A percentile compares a stretch with the other conserved stretches of the same genome.
phyloP scores from a whole-genome alignment of 73 alveolate species.

The Paraurostyla sp. region DNA sequence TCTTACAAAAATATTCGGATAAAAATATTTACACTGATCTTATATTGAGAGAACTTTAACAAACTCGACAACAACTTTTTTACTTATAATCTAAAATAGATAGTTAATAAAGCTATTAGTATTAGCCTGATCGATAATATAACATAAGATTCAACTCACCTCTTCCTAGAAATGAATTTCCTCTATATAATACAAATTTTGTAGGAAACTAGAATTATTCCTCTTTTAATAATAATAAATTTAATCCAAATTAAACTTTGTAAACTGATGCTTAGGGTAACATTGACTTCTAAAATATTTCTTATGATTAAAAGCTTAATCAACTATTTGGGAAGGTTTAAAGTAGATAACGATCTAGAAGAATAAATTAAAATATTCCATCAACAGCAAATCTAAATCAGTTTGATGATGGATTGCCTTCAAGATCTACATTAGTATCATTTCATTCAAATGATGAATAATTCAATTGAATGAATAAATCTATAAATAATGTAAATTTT shows the following conservation, averaged over 20 bases:
- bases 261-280: constrained; percentile 14
- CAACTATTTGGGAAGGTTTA: neutral
- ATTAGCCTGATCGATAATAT: neutral
- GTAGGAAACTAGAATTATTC: too few relatives aligned
- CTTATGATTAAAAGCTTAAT: neutral
- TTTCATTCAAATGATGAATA: neutral
- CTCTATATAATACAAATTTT: neutral
- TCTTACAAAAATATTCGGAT: neutral
- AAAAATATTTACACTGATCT: neutral
- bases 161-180: neutral
- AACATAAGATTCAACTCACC: neutral
- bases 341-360: neutral
- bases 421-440: constrained; percentile 1
- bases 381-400: neutral
- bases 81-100: neutral
- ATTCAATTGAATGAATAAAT: too few relatives aligned
- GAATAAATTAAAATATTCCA: neutral
- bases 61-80: neutral
- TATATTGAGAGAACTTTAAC: neutral
- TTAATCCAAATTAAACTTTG: neutral
- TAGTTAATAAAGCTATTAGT: neutral
- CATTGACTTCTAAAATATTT: neutral
- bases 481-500: too few relatives aligned
- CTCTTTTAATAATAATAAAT: neutral
- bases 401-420: neutral